Conservation (phyloP, 1,284 basidiomycete species). For the Fomitopsis betulina region DNA sequence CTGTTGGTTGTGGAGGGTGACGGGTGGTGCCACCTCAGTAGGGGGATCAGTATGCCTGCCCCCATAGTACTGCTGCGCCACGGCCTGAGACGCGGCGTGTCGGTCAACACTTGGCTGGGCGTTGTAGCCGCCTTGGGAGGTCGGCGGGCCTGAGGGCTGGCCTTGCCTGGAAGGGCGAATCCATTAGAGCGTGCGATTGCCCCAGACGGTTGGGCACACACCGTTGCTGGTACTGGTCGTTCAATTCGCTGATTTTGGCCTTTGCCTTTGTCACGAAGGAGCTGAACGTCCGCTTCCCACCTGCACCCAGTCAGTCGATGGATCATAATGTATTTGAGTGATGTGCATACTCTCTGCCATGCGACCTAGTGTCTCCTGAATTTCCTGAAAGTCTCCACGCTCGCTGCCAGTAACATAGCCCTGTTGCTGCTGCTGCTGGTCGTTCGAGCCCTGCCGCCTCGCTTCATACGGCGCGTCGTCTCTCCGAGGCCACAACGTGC, state of each 20-base stretch:
- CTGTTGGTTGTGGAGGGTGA: conserved; percentile 7
- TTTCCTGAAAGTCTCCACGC: conserved; percentile 53
- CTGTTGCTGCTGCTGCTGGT: conserved; percentile 12
- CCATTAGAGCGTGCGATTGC: not conserved
- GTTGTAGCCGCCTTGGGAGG: conserved; percentile 16
- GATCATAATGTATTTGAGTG: not conserved
- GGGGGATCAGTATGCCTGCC: not conserved
- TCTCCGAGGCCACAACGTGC: conserved; percentile 21
- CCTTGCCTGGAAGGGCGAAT: not conserved
- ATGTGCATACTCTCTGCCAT: conserved; percentile 55
- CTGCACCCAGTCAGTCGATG: conserved; percentile 31
- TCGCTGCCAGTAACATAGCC: conserved; percentile 10
- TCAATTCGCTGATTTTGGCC: conserved; percentile 76
- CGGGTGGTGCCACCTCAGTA: conserved; percentile 7
- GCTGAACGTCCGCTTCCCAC: conserved; percentile 73
- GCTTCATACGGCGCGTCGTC: conserved; percentile 20
- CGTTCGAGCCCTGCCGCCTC: conserved; percentile 8
- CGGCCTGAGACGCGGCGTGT: conserved; percentile 21
- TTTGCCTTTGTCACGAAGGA: conserved; percentile 69
- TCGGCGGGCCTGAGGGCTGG: conserved; percentile 9
- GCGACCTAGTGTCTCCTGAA: conserved; percentile 68
- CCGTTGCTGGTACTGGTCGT: conserved; percentile 30
- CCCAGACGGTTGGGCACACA: conserved; percentile 8
- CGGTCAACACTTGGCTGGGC: conserved; percentile 16
- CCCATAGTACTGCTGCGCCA: conserved; percentile 17